phyloP scores from a whole-genome alignment of 2,329 filamentous ascomycete genomes.

The Penicillium olsonii region DNA sequence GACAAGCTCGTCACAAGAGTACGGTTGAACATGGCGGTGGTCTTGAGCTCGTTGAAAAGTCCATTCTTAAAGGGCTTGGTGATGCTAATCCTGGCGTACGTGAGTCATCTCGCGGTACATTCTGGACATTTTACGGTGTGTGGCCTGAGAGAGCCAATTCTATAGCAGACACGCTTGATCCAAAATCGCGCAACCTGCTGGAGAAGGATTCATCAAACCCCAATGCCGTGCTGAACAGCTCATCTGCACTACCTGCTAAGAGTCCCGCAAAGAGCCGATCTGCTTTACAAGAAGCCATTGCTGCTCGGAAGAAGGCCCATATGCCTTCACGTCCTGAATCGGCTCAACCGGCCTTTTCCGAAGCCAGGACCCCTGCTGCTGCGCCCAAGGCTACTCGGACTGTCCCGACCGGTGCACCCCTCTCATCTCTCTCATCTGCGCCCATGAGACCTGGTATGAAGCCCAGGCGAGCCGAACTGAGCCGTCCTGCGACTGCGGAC shows the following conservation, averaged over 20 bases:
- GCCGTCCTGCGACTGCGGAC: conserved; percentile 37
- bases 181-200: conserved; percentile 75
- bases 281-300: conserved; percentile 78
- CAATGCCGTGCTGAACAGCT: conserved; percentile 29
- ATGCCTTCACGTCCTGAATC: conserved; percentile 59
- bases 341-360: conserved; percentile 56
- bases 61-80: conserved; percentile 81
- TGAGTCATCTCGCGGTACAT: conserved; percentile 80
- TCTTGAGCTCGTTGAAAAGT: conserved; percentile 80
- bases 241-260: conserved; percentile 20
- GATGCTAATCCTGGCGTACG: conserved; percentile 90
- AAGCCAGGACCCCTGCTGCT: conserved; percentile 38
- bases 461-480: conserved; percentile 39
- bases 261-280: conserved; percentile 34
- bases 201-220: conserved; percentile 81
- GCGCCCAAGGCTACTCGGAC: conserved; percentile 36
- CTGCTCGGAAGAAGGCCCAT: conserved; percentile 72
- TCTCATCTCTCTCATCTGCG: conserved; percentile 57
- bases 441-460: conserved; percentile 54
- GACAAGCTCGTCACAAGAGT: conserved; percentile 73
- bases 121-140: conserved; percentile 76
- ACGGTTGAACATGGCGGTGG: conserved; percentile 84
- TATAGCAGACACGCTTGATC: conserved; percentile 76
- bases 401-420: conserved; percentile 37
- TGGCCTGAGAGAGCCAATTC: conserved; percentile 77